Base-by-base conservation (phyloP, 805 yeast genomes). In the Cyberlindnera mrakii region DNA sequence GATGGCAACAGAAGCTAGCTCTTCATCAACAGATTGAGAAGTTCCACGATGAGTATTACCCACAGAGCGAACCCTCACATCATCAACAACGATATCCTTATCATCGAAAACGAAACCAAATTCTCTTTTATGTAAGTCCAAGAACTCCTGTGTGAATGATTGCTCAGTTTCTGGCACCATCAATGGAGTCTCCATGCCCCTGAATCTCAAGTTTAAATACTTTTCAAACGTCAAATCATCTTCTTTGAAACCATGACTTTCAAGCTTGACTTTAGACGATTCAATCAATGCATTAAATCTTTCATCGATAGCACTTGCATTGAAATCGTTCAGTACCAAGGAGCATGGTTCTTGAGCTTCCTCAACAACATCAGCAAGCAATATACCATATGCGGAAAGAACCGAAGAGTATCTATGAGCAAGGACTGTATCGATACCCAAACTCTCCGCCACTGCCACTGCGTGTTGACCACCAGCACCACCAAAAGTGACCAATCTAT, bases 401-500 rank as follows among this genome's bases (percentile, higher is more conserved):
- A 88, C 78, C 0, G 95, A 85, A 3, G 96, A 85, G 60, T 85
- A 85, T 58, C 82, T 75, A 63, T 88, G 96, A 20, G 85, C 80
- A 30, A 86, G 62, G 7, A 88, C 84, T 25, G 78, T 75, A 11
- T 68, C 60, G 38, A 88, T 83, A 8, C 89, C 89, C 47, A 88
- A 68, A 20, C 75, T 71, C 44, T 76, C 71, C 1, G 95, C 95
- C 30, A 88, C 80, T 9, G 85, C 80, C 39, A 77, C 80, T 3
- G 93, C 90, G 62, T 85, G 90, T 63, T 88, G 96, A 8, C 96
- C 96, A 42, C 96, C 96, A 20, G 95, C 95, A 39, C 96, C 96
- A 37, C 96, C 96, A 64, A 88, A 88, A 3, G 91, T 75, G 1
- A 89, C 95, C 46, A 88, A 64, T 45, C 82, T 66, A 59, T 88